Evolutionary conservation across 176 grass and related monocot species (phyloP), one percentile per base, ranked within the genome.

Genomic region (Chrysopogon serrulatus): DNA sequence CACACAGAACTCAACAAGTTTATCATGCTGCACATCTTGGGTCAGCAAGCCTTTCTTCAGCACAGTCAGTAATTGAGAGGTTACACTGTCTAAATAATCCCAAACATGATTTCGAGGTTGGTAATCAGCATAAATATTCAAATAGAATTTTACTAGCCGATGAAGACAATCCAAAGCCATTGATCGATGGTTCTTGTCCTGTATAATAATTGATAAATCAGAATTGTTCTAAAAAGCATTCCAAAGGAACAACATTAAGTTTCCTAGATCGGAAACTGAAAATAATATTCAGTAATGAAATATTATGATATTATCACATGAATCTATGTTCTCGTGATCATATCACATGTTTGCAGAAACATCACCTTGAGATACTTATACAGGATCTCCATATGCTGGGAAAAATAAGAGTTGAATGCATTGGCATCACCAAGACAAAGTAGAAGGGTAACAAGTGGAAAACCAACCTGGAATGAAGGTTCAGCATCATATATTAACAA

Each of bases 161-260:
- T 98, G 96, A 71, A 98, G 93, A 84, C 96, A 98, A 84, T 98
- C 96, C 63, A 98, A 86, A 83, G 93, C 91, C 96, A 98, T 98
- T 49, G 96, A 98, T 17, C 96, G 92, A 77, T 95, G 96, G 88
- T 93, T 98, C 86, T 98, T 98, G 51, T 98, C 96, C 94, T 97
- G 94, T 79, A 75, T 47, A 26, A 89, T 33, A 86, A 78, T 73
- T 15, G 30, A 51, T 30, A 48, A 77, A 76, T 82, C 32, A 87
- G 47, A 79, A 74, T 42, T 90, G 57, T 68, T 47, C 17, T 71
- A 80, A n/a, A n/a, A 90, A 36, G 61, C 26, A 60, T 64, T 26
- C 76, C 31, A 71, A 83, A 79, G 49, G 27, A 79, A 80, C 30
- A 86, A 84, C 30, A 60, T 14, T 13, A 74, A 85, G 53, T 77